Evolutionary conservation across 1,284 basidiomycete genomes (phyloP).

Genomic region (Meira miltonrushii): DNA sequence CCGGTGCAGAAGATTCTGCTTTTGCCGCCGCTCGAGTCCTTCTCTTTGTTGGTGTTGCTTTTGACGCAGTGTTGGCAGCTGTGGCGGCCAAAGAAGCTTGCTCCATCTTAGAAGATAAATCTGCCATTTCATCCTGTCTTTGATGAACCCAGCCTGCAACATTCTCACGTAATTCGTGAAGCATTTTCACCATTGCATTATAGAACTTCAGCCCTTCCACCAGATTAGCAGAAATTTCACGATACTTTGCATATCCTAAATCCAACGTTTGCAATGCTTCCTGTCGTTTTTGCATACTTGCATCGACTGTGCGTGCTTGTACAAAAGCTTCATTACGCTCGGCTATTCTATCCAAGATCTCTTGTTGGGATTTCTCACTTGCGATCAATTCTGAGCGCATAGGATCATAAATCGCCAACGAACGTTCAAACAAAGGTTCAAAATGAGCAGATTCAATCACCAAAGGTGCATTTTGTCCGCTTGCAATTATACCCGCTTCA

Average conservation of each 20-base stretch:
- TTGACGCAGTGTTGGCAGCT: constrained; percentile 11
- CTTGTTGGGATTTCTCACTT: constrained; percentile 63
- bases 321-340: constrained; percentile 71
- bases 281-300: constrained; percentile 74
- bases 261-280: constrained; percentile 79
- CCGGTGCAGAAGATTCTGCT: constrained; percentile 9
- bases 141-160: constrained; percentile 32
- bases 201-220: constrained; percentile 71
- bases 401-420: constrained; percentile 74
- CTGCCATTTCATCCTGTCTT: constrained; percentile 20
- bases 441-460: constrained; percentile 61
- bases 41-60: neutral
- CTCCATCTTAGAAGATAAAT: constrained; percentile 3
- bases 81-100: constrained; percentile 3
- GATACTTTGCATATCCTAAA: constrained; percentile 78
- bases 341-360: constrained; percentile 65
- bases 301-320: constrained; percentile 71
- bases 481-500: constrained; percentile 58
- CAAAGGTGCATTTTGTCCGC: constrained; percentile 55
- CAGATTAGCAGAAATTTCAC: constrained; percentile 75
- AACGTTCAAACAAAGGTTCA: constrained; percentile 72
- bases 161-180: constrained; percentile 26
- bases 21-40: neutral
- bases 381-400: constrained; percentile 65
- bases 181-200: constrained; percentile 31